Conservation (phyloP, 2,329 filamentous ascomycete genomes). For the Macrophomina tecta region DNA sequence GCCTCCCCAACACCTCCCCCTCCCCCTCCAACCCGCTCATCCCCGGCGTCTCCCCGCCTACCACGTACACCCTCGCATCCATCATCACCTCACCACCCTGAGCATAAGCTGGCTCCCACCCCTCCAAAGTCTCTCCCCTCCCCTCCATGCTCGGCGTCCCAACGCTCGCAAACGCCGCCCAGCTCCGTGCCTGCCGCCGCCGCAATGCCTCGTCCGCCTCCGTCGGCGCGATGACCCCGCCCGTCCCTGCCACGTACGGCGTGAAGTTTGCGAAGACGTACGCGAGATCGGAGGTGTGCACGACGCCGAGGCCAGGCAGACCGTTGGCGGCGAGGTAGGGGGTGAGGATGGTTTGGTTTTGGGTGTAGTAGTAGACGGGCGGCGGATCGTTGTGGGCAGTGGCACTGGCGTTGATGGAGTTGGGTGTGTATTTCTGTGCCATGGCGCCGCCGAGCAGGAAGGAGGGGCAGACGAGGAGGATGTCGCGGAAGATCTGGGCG, state of each 20-base stretch:
- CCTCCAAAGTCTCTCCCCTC: conserved; percentile 47
- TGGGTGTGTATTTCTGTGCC: conserved; percentile 37
- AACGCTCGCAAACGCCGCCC: conserved; percentile 54
- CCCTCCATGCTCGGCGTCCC: conserved; percentile 44
- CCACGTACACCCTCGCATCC: conserved; percentile 46
- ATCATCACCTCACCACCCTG: conserved; percentile 32
- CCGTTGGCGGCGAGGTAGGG: conserved; percentile 48
- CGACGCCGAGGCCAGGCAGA: conserved; percentile 50
- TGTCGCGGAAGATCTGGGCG: conserved; percentile 58
- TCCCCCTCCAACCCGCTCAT: conserved; percentile 48
- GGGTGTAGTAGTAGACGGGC: conserved; percentile 57
- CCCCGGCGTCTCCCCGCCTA: conserved; percentile 54
- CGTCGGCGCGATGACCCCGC: conserved; percentile 37
- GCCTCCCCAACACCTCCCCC: conserved; percentile 35
- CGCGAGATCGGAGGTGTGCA: conserved; percentile 61
- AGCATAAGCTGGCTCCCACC: conserved; percentile 49
- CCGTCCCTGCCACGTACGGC: conserved; percentile 49
- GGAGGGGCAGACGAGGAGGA: conserved; percentile 58
- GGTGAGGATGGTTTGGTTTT: conserved; percentile 62
- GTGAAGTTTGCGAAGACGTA: conserved; percentile 55
- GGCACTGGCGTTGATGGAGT: not conserved
- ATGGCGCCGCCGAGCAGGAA: conserved; percentile 51
- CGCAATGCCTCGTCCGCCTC: conserved; percentile 50
- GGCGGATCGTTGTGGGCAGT: not conserved
- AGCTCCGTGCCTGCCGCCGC: conserved; percentile 52